Conservation (phyloP, 2,329 filamentous ascomycete species). For the Xylariales sp. region DNA sequence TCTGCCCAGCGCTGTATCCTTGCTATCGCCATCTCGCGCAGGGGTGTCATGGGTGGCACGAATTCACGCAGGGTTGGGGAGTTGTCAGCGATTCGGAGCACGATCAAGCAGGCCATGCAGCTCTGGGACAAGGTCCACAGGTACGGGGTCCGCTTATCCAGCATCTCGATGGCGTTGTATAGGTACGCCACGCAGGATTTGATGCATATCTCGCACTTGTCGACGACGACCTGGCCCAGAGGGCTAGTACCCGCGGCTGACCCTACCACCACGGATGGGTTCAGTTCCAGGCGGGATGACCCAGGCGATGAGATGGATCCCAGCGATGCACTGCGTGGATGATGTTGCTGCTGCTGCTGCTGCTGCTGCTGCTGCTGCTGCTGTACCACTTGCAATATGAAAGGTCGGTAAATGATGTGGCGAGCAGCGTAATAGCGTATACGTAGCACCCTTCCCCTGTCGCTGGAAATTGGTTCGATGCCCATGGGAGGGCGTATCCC, state of each 20-base stretch:
- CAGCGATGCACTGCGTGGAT: neutral
- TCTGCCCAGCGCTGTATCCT: constrained; percentile 5
- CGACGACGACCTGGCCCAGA: constrained; percentile 23
- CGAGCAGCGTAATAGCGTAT: constrained; percentile 69
- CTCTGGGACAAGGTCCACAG: constrained; percentile 31
- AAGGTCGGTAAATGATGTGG: constrained; percentile 66
- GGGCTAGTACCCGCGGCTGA: constrained; percentile 16
- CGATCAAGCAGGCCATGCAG: constrained; percentile 27
- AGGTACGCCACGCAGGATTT: constrained; percentile 30
- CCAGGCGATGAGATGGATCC: neutral
- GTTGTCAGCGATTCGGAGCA: constrained; percentile 24
- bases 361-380: constrained; percentile 12
- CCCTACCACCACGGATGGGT: too few species aligned
- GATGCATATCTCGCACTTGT: constrained; percentile 29
- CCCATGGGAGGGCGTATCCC: constrained; percentile 48
- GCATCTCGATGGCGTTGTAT: constrained; percentile 27
- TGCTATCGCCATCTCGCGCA: constrained; percentile 1
- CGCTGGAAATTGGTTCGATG: constrained; percentile 46
- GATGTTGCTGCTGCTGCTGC: constrained; percentile 4
- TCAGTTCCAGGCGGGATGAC: too few species aligned
- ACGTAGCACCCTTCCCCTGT: constrained; percentile 65
- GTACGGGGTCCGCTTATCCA: constrained; percentile 31
- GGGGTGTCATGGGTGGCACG: constrained; percentile 2
- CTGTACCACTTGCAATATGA: constrained; percentile 29
- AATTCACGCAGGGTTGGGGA: constrained; percentile 5